Base-by-base conservation (phyloP, 345 rosid species). In the Schrenkiella parvula region DNA sequence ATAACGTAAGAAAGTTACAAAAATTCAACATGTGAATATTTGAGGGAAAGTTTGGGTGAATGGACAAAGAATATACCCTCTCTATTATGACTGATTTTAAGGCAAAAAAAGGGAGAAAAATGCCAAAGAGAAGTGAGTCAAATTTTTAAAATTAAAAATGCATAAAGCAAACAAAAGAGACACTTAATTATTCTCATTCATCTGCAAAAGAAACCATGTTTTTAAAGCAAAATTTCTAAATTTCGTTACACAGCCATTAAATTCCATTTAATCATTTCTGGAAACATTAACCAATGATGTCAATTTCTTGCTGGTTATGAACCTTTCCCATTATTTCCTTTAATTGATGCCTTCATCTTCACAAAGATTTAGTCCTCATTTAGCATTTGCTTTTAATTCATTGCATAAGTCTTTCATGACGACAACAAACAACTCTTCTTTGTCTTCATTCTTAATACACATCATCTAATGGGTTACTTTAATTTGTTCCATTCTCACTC, bases 181-280 rank as follows among this genome's bases (percentile, higher is more conserved):
- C 47, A 52, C 64, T 69, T 70, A 46, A 76, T 76, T 62, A 69
- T 70, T 76, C 75, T 76, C 65, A 70, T 76, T 64, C 80, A 70
- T 69, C 80, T 76, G 80, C 75, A 55, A 69, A 76, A 76, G 80
- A 55, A 76, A 76, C 75, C 66, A 70, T 76, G n/a, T 64, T 25
- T 35, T 70, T 28, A 6, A 63, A 76, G 80, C 60, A 64, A 70
- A 55, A 21, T 76, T 70, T 55, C 80, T 70, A 76, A 38, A 54
- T 69, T 54, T n/a, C 71, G 66, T 28, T 70, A 70, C 38, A 46
- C 63, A 56, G 19, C 53, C 59, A 55, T 62, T 62, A 38, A 64
- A 76, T 71, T 41, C 51, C 29, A 70, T 38, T 54, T 43, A 54
- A 37, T 70, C 64, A 76, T 10, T 69, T 62, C 10, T 76, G 51